Conservation (phyloP, 106 monocot species). For the Chionographis japonica region DNA sequence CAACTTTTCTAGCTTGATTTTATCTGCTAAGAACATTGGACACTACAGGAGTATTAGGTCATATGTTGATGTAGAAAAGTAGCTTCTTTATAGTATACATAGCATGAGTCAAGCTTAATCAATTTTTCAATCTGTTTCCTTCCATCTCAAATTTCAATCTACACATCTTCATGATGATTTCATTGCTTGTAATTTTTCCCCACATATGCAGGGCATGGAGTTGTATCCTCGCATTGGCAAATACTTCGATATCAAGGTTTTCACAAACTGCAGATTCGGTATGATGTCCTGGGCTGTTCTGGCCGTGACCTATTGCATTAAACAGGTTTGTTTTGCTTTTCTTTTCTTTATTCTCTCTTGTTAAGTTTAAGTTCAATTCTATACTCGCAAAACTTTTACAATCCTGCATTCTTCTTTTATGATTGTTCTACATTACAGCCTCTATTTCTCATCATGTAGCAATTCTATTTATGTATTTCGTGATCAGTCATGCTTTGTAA, state of each 20-base stretch:
- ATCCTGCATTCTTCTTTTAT: not conserved
- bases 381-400: not conserved
- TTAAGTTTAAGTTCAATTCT: not conserved
- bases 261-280: slow-evolving; percentile 96
- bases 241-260: slow-evolving; percentile 93
- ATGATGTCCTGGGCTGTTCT: slow-evolving; percentile 99
- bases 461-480: too few relatives aligned
- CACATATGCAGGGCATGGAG: slow-evolving; percentile 74
- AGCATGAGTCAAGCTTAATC: too few relatives aligned
- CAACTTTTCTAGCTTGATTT: too few relatives aligned
- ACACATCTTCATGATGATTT: too few relatives aligned
- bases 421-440: too few relatives aligned
- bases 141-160: not conserved
- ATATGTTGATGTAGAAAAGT: too few relatives aligned
- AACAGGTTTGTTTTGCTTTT: slow-evolving; percentile 60
- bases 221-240: slow-evolving; percentile 96
- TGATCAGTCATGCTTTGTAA: too few relatives aligned
- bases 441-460: too few relatives aligned
- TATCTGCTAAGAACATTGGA: too few relatives aligned
- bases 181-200: not conserved
- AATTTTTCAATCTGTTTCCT: not conserved
- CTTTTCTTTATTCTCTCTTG: not conserved
- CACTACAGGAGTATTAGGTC: too few relatives aligned
- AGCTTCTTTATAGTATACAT: too few relatives aligned
- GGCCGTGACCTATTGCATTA: slow-evolving; percentile 90